phyloP scores from a whole-genome alignment of 192 early-diverging fungal species.

The Backusella mclennaniae region DNA sequence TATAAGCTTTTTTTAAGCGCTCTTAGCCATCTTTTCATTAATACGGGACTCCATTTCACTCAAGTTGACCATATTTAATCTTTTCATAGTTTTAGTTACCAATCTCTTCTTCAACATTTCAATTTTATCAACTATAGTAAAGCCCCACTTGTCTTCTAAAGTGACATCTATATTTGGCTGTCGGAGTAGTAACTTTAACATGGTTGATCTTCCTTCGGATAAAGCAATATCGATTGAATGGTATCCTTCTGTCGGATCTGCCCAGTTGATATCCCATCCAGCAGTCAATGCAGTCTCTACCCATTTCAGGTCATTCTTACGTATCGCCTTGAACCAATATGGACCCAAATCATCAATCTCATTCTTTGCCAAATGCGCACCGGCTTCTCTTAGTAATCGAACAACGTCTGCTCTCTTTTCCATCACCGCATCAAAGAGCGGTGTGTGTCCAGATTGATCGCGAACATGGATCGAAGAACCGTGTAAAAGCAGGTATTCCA shows the following conservation, averaged over 20 bases:
- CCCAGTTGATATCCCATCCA: constrained; percentile 69
- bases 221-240: constrained; percentile 70
- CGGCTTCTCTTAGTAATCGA: constrained; percentile 68
- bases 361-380: constrained; percentile 87
- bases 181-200: constrained; percentile 46
- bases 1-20: neutral
- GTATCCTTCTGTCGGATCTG: constrained; percentile 55
- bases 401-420: constrained; percentile 63
- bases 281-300: constrained; percentile 54
- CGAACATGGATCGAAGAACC: constrained; percentile 91
- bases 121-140: constrained; percentile 56
- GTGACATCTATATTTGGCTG: constrained; percentile 43
- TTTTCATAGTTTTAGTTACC: neutral
- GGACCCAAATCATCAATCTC: constrained; percentile 72
- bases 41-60: neutral
- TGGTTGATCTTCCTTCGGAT: constrained; percentile 39
- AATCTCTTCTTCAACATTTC: constrained; percentile 20
- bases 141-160: constrained; percentile 52
- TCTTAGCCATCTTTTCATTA: neutral
- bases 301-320: constrained; percentile 45
- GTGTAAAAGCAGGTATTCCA: constrained; percentile 72
- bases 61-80: neutral
- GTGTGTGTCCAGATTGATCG: constrained; percentile 87
- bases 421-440: constrained; percentile 80
- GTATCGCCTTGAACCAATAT: constrained; percentile 41